A percentile compares a stretch with the other conserved stretches of the same genome.
Conservation (phyloP, 805 yeast genomes). For the Yarrowia deformans region DNA sequence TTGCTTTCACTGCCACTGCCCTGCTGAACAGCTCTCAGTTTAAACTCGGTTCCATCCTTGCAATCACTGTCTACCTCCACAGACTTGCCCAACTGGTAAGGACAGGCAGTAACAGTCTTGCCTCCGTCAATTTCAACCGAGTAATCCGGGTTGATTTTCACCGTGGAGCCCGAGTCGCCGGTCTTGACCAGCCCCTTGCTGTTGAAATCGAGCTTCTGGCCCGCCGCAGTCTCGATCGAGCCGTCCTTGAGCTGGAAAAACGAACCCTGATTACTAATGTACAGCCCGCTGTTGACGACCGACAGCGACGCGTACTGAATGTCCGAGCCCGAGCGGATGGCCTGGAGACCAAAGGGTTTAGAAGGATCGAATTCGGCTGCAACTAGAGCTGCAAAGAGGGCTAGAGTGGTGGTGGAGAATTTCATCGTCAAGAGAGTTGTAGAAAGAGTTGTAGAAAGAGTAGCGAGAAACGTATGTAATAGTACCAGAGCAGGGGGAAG, state of each 20-base stretch:
- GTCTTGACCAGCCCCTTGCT: conserved; percentile 9
- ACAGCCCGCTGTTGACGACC: conserved; percentile 1
- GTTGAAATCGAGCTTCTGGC: conserved; percentile 17
- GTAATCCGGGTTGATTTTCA: neutral
- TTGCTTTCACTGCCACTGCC: too few relatives aligned
- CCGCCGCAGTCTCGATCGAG: neutral
- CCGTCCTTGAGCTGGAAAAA: conserved; percentile 29
- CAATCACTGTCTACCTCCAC: conserved; percentile 11
- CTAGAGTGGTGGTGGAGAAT: conserved; percentile 9
- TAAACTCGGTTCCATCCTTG: neutral
- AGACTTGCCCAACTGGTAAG: conserved; percentile 9
- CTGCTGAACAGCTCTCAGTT: conserved; percentile 12
- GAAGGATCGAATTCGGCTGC: conserved; percentile 19
- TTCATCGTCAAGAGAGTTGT: too few relatives aligned
- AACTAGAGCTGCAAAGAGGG: conserved; percentile 11
- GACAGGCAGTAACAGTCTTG: conserved; percentile 5
- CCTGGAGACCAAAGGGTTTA: conserved; percentile 32
- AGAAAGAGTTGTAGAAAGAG: too few relatives aligned
- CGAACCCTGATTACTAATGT: conserved; percentile 22
- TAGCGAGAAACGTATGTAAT: neutral
- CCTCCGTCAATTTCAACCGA: neutral
- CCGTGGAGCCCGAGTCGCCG: neutral
- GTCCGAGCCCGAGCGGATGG: conserved; percentile 17
- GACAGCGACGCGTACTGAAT: conserved; percentile 13
- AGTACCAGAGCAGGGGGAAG: neutral